Conservation (phyloP, 1,284 basidiomycete genomes). For the Moniliella sp. region DNA sequence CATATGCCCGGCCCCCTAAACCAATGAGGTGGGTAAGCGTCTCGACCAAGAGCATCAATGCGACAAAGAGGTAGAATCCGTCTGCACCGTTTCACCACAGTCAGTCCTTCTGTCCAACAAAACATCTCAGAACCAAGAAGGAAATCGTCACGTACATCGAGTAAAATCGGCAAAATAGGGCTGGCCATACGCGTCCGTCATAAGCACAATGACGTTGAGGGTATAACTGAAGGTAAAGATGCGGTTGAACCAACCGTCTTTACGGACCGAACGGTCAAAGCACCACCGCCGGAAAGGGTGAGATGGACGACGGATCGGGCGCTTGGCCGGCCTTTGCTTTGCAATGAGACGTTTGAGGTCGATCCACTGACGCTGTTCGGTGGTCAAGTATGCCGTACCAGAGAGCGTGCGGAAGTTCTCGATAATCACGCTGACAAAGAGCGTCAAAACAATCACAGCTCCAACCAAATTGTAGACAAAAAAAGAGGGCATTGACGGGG, state of each 20-base stretch:
- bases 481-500: slow-evolving; percentile 55
- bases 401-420: slow-evolving; percentile 68
- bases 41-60: slow-evolving; percentile 56
- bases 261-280: slow-evolving; percentile 66
- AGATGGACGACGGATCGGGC: slow-evolving; percentile 46
- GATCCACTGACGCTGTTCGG: slow-evolving; percentile 82
- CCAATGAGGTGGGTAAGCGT: slow-evolving; percentile 58
- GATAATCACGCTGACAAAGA: slow-evolving; percentile 59
- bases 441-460: slow-evolving; percentile 48
- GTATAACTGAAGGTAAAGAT: slow-evolving; percentile 61
- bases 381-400: slow-evolving; percentile 51
- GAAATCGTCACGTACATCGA: slow-evolving; percentile 38
- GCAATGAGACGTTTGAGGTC: slow-evolving; percentile 71
- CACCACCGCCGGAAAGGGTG: slow-evolving; percentile 58
- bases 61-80: slow-evolving; percentile 54
- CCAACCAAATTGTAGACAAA: slow-evolving; percentile 85
- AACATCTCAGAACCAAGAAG: no score
- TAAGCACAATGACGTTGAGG: slow-evolving; percentile 61
- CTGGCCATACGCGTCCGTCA: slow-evolving; percentile 59
- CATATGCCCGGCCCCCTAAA: slow-evolving; percentile 62
- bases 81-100: slow-evolving; percentile 42
- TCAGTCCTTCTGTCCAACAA: no score
- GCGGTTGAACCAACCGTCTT: slow-evolving; percentile 81
- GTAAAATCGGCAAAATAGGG: slow-evolving; percentile 41
- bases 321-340: slow-evolving; percentile 63